Percentiles rank a stretch among this genome's conserved stretches.
phyloP scores from a whole-genome alignment of 805 yeast species.

The Candida easanensis region DNA sequence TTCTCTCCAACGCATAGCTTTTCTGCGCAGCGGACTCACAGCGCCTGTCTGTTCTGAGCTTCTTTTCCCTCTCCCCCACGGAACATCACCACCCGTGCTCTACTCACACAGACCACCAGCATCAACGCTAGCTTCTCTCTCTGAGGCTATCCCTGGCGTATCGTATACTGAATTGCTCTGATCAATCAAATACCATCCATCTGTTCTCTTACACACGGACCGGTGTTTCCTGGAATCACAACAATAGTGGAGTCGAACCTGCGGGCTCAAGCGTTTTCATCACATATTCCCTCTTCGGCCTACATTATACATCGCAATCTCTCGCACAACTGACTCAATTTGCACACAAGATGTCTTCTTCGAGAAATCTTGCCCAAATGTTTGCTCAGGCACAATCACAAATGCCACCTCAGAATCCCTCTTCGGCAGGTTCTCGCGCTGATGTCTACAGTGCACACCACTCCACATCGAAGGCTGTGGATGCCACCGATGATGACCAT shows the following conservation, averaged over 20 bases:
- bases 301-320: background rate
- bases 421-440: constrained; percentile 9
- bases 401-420: constrained; percentile 9
- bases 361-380: constrained; percentile 22
- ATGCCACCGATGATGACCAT: constrained; percentile 68
- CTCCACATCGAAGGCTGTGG: constrained; percentile 42
- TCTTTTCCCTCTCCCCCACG: constrained; percentile 8
- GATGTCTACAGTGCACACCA: constrained; percentile 12
- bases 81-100: constrained; percentile 14
- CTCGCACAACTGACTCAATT: background rate
- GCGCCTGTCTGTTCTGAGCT: background rate
- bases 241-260: background rate
- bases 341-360: constrained; percentile 13
- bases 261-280: background rate
- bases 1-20: background rate
- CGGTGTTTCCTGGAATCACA: background rate
- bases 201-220: too few relatives aligned
- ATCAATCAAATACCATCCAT: too few relatives aligned
- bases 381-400: constrained; percentile 17
- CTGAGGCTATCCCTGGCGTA: too few relatives aligned
- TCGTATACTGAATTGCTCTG: too few relatives aligned
- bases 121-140: background rate
- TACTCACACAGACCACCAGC: background rate
- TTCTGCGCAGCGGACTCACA: background rate
- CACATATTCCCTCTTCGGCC: background rate